These are phyloP conservation scores for Phytophthora vignae DNA, from an alignment of 352 stramenopile species.

Conservation along the genomic window DNA sequence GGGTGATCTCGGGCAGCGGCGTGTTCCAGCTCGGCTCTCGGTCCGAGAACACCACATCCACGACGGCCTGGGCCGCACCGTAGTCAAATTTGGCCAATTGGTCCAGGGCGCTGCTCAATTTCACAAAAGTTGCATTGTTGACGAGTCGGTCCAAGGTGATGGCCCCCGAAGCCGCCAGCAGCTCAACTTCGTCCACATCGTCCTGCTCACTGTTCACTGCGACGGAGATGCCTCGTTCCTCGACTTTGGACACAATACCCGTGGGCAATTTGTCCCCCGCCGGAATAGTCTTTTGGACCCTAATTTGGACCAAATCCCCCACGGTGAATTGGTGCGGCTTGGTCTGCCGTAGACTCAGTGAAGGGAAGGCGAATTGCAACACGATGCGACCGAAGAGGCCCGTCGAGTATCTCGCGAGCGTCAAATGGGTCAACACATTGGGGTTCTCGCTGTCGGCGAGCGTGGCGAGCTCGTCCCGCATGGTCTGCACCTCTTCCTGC, in stretches of 20 bases:
- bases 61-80: slow-evolving; percentile 59
- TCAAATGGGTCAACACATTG: slow-evolving; percentile 68
- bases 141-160: slow-evolving; percentile 84
- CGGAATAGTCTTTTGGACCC: slow-evolving; percentile 39
- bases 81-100: slow-evolving; percentile 72
- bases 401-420: slow-evolving; percentile 49
- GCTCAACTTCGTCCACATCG: slow-evolving; percentile 61
- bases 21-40: slow-evolving; percentile 60
- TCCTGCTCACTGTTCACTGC: slow-evolving; percentile 59
- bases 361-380: slow-evolving; percentile 63
- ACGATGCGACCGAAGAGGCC: slow-evolving; percentile 78
- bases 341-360: slow-evolving; percentile 41
- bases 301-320: slow-evolving; percentile 85
- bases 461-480: slow-evolving; percentile 62
- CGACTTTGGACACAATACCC: slow-evolving; percentile 70
- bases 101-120: slow-evolving; percentile 71
- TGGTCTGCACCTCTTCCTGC: slow-evolving; percentile 65
- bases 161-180: slow-evolving; percentile 32
- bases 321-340: slow-evolving; percentile 87
- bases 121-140: slow-evolving; percentile 89
- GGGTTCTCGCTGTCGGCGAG: slow-evolving; percentile 70
- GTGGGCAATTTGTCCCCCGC: slow-evolving; percentile 41
- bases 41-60: slow-evolving; percentile 77
- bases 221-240: slow-evolving; percentile 69
- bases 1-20: slow-evolving; percentile 52